Evolutionary conservation across 495 filamentous ascomycete species (phyloP).

Genomic region (Neohortaea acidophila): DNA sequence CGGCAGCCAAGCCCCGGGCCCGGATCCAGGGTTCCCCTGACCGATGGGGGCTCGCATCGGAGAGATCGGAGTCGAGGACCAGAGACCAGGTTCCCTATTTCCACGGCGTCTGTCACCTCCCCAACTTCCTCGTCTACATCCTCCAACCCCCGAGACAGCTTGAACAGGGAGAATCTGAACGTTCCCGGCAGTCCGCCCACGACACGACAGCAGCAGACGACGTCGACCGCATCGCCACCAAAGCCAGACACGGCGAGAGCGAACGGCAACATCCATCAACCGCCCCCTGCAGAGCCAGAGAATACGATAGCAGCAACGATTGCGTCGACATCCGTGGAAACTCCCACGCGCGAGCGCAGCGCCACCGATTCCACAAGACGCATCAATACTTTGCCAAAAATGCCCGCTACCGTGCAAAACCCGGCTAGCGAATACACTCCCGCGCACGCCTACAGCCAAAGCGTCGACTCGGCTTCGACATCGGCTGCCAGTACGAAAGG

Average conservation of each 20-base stretch:
- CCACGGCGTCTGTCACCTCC: constrained; percentile 28
- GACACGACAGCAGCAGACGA: neutral
- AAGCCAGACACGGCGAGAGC: neutral
- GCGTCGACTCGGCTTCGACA: constrained; percentile 8
- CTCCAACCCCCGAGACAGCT: constrained; percentile 13
- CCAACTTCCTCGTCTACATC: constrained; percentile 36
- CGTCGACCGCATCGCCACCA: constrained; percentile 5
- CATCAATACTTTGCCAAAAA: neutral
- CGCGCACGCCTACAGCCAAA: constrained; percentile 13
- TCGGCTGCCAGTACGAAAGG: constrained; percentile 1
- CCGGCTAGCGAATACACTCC: constrained; percentile 9
- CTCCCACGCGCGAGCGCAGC: neutral
- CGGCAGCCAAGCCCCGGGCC: constrained; percentile 47
- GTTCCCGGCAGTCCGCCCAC: constrained; percentile 9
- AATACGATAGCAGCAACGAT: too few relatives aligned
- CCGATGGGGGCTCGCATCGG: constrained; percentile 32
- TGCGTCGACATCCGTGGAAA: constrained; percentile 1
- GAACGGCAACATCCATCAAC: constrained; percentile 15
- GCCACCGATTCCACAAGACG: constrained; percentile 5
- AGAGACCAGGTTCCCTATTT: constrained; percentile 73
- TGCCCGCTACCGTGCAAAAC: constrained; percentile 14
- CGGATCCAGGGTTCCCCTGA: constrained; percentile 23
- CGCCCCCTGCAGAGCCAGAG: constrained; percentile 14
- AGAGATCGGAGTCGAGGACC: constrained; percentile 69
- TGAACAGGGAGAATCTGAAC: too few relatives aligned